phyloP scores from a whole-genome alignment of 1,284 basidiomycete genomes.

The Cryptococcus hybrid region DNA sequence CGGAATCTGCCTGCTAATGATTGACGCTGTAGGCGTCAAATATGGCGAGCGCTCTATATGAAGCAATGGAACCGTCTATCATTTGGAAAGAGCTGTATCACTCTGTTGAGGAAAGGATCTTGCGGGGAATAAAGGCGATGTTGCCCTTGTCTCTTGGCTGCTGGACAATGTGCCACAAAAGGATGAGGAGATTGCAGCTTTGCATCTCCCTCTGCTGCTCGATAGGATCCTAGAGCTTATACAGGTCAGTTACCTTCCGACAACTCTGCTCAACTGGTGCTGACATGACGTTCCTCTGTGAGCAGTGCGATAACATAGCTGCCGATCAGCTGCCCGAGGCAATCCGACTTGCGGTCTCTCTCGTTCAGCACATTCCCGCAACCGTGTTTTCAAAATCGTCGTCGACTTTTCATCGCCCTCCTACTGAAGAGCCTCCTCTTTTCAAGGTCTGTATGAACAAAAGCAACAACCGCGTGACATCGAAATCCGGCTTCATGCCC shows the following conservation, averaged over 20 bases:
- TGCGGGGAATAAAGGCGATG: conserved; percentile 18
- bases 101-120: conserved; percentile 52
- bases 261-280: no score
- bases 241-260: not conserved
- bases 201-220: conserved; percentile 30
- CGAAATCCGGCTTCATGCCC: conserved; percentile 5
- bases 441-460: conserved; percentile 3
- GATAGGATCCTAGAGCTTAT: conserved; percentile 13
- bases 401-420: not conserved
- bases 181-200: conserved; percentile 51
- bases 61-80: conserved; percentile 84
- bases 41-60: conserved; percentile 86
- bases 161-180: conserved; percentile 51
- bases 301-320: no score
- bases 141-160: conserved; percentile 50
- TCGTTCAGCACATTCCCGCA: conserved; percentile 3
- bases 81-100: conserved; percentile 75
- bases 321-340: not conserved
- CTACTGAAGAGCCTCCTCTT: not conserved
- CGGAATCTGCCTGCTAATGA: no score
- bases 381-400: not conserved
- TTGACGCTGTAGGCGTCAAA: conserved; percentile 61
- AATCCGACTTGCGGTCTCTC: conserved; percentile 4
- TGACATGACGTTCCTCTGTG: no score
- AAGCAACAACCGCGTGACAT: not conserved